Conservation (phyloP, 2,329 filamentous ascomycete species). For the Xylariaceae sp. region DNA sequence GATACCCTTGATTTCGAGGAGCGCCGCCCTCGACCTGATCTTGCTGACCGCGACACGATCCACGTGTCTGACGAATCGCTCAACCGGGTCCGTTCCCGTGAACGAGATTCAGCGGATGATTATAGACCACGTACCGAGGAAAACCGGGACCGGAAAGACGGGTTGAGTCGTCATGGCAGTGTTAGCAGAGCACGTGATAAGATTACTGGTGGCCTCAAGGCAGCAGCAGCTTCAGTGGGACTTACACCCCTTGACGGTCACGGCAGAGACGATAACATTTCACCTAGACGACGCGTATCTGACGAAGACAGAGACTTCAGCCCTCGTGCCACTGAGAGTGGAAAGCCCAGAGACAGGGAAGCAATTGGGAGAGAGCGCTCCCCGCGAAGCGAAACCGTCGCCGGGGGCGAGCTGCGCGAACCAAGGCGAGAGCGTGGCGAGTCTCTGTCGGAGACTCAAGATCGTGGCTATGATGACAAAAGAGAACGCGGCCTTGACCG, state of each 20-base stretch:
- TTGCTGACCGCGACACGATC: constrained; percentile 27
- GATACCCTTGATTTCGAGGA: constrained; percentile 38
- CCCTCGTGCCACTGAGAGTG: constrained; percentile 25
- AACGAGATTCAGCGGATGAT: constrained; percentile 20
- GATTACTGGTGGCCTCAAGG: constrained; percentile 41
- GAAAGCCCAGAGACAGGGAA: constrained; percentile 27
- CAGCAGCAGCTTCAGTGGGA: constrained; percentile 44
- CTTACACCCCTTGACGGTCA: constrained; percentile 27
- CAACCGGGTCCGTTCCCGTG: constrained; percentile 22
- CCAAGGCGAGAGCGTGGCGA: constrained; percentile 19
- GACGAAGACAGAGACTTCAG: constrained; percentile 26
- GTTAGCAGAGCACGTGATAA: constrained; percentile 44
- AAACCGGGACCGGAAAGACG: constrained; percentile 24
- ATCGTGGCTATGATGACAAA: constrained; percentile 19
- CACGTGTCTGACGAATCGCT: constrained; percentile 28
- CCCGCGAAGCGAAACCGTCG: constrained; percentile 19
- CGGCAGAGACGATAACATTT: constrained; percentile 30
- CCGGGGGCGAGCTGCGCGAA: constrained; percentile 26
- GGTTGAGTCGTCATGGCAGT: constrained; percentile 33
- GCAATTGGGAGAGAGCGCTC: constrained; percentile 20
- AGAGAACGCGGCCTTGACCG: constrained; percentile 13
- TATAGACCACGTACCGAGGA: constrained; percentile 24
- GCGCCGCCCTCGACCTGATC: constrained; percentile 34
- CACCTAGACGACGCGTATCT: constrained; percentile 26
- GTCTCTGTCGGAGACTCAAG: constrained; percentile 19